These are phyloP conservation scores for Combretum micranthum DNA, from an alignment of 345 rosid genomes.

Conservation along the genomic window DNA sequence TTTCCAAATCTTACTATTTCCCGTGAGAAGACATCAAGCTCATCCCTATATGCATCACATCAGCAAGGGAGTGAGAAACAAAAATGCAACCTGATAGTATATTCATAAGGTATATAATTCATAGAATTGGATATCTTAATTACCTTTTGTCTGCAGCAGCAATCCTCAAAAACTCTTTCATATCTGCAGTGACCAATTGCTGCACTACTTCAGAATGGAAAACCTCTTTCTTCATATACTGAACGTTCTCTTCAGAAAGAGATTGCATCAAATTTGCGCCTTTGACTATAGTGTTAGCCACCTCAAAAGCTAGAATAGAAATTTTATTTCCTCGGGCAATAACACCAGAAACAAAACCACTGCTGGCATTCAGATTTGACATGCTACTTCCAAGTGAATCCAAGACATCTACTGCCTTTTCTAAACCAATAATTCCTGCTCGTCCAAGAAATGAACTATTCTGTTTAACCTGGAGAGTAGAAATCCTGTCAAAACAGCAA, in stretches of 20 bases:
- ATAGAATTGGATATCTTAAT: too few relatives aligned
- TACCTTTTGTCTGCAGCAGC: constrained; percentile 96
- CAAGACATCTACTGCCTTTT: constrained; percentile 75
- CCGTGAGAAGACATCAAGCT: constrained; percentile 63
- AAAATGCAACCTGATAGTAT: neutral
- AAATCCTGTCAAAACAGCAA: neutral
- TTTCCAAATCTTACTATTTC: constrained; percentile 93
- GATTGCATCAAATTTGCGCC: constrained; percentile 77
- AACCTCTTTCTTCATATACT: constrained; percentile 58
- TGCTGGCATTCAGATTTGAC: constrained; percentile 58
- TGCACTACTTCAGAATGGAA: constrained; percentile 65
- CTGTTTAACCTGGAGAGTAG: constrained; percentile 31
- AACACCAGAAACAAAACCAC: constrained; percentile 51
- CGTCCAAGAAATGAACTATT: constrained; percentile 73
- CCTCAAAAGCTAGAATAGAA: constrained; percentile 76
- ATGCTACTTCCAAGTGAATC: constrained; percentile 89
- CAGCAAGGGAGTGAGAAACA: neutral
- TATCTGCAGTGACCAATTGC: constrained; percentile 61
- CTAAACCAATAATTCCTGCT: constrained; percentile 64
- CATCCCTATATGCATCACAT: constrained; percentile 48
- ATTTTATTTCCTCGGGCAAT: constrained; percentile 53
- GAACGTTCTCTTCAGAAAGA: constrained; percentile 60
- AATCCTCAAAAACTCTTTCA: constrained; percentile 56
- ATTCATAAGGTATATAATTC: neutral
- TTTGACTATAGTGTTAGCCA: constrained; percentile 91